phyloP scores from a whole-genome alignment of 495 filamentous ascomycete species.

The Pyrenopolyporus hunteri region DNA sequence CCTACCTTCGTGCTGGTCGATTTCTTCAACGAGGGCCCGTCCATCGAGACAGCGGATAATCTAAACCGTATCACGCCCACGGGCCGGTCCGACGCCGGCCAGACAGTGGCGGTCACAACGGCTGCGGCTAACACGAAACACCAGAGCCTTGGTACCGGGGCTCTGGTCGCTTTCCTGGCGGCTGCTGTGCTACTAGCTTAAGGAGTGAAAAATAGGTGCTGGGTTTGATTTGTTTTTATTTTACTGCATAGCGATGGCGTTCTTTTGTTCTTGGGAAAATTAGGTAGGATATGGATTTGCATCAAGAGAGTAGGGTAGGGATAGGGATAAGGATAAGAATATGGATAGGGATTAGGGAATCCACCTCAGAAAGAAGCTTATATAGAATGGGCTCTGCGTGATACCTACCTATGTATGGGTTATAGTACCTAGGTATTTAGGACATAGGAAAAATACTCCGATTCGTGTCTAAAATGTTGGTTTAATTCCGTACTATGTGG shows the following conservation, averaged over 20 bases:
- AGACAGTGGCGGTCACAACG: conserved; percentile 5
- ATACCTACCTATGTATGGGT: no score
- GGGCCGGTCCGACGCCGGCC: conserved; percentile 39
- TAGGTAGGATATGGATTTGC: not conserved
- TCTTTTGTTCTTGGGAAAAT: not conserved
- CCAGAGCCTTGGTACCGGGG: conserved; percentile 25
- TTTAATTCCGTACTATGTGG: no score
- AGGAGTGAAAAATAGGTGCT: not conserved
- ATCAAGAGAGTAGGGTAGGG: not conserved
- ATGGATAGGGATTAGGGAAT: no score
- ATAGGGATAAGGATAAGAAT: not conserved
- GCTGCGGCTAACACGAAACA: conserved; percentile 15
- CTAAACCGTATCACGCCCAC: conserved; percentile 61
- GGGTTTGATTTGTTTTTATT: conserved; percentile 23
- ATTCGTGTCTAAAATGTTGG: no score
- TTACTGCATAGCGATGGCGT: conserved; percentile 43
- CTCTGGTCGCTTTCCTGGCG: conserved; percentile 43
- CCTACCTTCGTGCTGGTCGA: conserved; percentile 70
- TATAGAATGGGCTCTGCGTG: no score
- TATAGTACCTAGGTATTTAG: no score
- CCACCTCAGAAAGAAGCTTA: no score
- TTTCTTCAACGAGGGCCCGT: conserved; percentile 68
- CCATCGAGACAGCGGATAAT: conserved; percentile 60
- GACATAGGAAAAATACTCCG: no score
- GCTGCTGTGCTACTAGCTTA: conserved; percentile 40